Conservation (phyloP, 805 yeast species). For the Ogataea populi-albae region DNA sequence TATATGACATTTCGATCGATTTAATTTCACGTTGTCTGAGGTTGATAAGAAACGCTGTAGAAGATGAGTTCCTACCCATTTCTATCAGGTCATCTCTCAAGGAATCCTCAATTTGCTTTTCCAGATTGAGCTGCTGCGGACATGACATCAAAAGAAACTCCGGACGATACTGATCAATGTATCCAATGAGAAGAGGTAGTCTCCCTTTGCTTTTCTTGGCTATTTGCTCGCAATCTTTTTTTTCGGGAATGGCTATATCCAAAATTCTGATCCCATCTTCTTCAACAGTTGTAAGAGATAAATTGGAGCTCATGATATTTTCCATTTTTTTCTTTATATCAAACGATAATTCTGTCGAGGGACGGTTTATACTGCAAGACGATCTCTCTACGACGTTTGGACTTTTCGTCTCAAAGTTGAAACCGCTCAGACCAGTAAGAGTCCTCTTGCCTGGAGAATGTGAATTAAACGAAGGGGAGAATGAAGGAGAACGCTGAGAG, state of each 20-base stretch:
- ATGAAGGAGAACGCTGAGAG: constrained; percentile 2
- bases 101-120: constrained; percentile 39
- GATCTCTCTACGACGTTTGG: constrained; percentile 10
- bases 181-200: constrained; percentile 34
- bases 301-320: constrained; percentile 14
- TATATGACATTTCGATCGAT: constrained; percentile 17
- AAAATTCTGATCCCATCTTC: constrained; percentile 5
- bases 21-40: constrained; percentile 28
- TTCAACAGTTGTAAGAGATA: constrained; percentile 2
- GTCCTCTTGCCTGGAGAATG: constrained; percentile 9
- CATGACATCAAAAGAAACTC: constrained; percentile 53
- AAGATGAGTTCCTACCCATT: constrained; percentile 16
- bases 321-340: constrained; percentile 11
- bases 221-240: not conserved
- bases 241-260: constrained; percentile 2
- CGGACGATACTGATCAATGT: constrained; percentile 49
- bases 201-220: constrained; percentile 3
- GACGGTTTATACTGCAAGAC: constrained; percentile 8
- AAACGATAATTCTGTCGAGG: constrained; percentile 3
- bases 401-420: constrained; percentile 9
- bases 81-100: constrained; percentile 45
- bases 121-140: constrained; percentile 43
- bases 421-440: constrained; percentile 4
- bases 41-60: constrained; percentile 24
- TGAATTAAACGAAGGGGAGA: constrained; percentile 8